These are phyloP conservation scores for Phytophthora macrochlamydospora DNA, from an alignment of 352 stramenopile species.

Conservation along the genomic window DNA sequence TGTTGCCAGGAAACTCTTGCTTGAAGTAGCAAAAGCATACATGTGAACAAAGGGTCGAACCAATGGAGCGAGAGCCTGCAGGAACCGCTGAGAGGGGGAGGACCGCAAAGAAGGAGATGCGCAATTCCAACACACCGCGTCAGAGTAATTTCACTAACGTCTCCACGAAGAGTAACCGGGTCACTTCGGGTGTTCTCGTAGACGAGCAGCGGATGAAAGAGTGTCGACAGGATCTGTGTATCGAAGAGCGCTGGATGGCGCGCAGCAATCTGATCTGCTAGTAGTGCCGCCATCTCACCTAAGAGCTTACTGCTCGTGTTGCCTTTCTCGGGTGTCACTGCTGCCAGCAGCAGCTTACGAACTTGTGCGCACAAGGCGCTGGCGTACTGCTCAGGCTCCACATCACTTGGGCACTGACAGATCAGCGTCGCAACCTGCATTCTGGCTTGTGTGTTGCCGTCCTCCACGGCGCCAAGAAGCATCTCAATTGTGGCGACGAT, in stretches of 20 bases:
- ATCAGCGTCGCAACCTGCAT: slow-evolving; percentile 84
- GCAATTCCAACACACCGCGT: slow-evolving; percentile 56
- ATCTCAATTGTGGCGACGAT: slow-evolving; percentile 86
- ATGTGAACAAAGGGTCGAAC: slow-evolving; percentile 74
- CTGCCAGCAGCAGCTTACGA: slow-evolving; percentile 47
- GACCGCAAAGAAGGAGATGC: slow-evolving; percentile 68
- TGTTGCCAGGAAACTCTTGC: slow-evolving; percentile 63
- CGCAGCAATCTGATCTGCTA: slow-evolving; percentile 60
- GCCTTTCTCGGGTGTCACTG: slow-evolving; percentile 40
- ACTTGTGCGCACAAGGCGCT: slow-evolving; percentile 60
- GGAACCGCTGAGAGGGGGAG: slow-evolving; percentile 59
- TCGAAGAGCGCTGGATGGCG: slow-evolving; percentile 55
- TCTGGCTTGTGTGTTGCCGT: slow-evolving; percentile 85
- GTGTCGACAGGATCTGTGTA: slow-evolving; percentile 47
- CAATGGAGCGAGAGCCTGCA: slow-evolving; percentile 51
- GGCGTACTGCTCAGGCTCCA: slow-evolving; percentile 51
- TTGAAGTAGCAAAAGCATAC: slow-evolving; percentile 64
- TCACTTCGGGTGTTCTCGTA: slow-evolving; percentile 50
- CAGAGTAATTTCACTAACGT: slow-evolving; percentile 51
- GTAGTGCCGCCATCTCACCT: slow-evolving; percentile 69
- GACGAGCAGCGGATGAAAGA: slow-evolving; percentile 70
- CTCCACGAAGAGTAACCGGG: neutral
- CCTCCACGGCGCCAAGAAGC: slow-evolving; percentile 73
- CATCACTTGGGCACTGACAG: slow-evolving; percentile 60
- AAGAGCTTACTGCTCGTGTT: slow-evolving; percentile 73